phyloP scores from a whole-genome alignment of 352 stramenopile genomes.

The Pythium phragmiticola region DNA sequence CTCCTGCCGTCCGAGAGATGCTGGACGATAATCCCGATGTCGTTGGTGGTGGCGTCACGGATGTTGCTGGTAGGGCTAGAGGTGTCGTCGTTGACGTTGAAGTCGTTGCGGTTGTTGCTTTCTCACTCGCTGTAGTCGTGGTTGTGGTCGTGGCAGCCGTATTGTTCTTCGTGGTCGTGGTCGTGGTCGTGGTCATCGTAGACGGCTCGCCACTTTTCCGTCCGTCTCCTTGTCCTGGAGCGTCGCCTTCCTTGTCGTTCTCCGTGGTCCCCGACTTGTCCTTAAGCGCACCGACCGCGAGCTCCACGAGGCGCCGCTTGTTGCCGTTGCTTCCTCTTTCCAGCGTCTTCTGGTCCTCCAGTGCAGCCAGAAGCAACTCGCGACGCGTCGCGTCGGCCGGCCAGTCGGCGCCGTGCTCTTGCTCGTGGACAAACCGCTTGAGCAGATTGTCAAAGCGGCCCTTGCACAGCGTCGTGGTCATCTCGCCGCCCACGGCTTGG shows the following conservation, averaged over 20 bases:
- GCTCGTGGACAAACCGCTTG: slow-evolving; percentile 19
- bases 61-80: background rate
- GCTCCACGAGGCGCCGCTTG: slow-evolving; percentile 1
- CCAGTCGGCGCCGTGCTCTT: slow-evolving; percentile 8
- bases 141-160: background rate
- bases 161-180: background rate
- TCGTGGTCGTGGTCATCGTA: background rate
- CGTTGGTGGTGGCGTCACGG: background rate
- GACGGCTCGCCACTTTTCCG: background rate
- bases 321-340: background rate
- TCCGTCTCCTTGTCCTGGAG: background rate
- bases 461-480: slow-evolving; percentile 18
- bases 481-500: slow-evolving; percentile 7
- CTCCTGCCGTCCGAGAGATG: no score
- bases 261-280: background rate
- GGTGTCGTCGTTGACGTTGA: background rate
- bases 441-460: slow-evolving; percentile 23
- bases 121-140: background rate
- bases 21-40: no score
- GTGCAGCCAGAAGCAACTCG: slow-evolving; percentile 13
- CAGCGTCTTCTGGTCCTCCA: slow-evolving; percentile 1
- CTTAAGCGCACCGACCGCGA: background rate
- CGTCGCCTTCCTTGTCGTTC: background rate
- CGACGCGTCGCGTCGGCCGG: slow-evolving; percentile 7
- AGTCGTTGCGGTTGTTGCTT: background rate